Conservation (phyloP, 2,329 filamentous ascomycete species). For the Pseudocercospora cruenta region DNA sequence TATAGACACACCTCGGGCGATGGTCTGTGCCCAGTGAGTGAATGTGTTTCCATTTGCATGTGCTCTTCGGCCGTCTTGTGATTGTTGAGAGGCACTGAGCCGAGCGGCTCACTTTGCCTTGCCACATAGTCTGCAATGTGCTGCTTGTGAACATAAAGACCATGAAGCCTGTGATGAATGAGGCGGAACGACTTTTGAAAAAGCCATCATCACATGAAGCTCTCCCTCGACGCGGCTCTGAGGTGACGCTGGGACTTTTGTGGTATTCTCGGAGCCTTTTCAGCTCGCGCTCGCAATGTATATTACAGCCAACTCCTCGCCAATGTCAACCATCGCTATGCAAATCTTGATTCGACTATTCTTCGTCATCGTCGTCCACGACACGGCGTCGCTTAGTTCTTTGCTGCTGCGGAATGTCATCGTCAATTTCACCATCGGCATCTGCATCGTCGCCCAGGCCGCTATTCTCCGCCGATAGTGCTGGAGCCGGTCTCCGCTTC, state of each 20-base stretch:
- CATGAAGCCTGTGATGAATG: too few relatives aligned
- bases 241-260: not conserved
- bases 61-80: too few relatives aligned
- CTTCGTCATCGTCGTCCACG: conserved; percentile 53
- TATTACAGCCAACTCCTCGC: conserved; percentile 1
- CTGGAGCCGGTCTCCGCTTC: conserved; percentile 33
- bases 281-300: not conserved
- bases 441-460: conserved; percentile 40
- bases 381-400: conserved; percentile 50
- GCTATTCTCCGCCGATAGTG: conserved; percentile 11
- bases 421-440: conserved; percentile 40
- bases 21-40: too few relatives aligned
- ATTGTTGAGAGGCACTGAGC: too few relatives aligned
- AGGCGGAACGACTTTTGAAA: too few relatives aligned
- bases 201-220: too few relatives aligned
- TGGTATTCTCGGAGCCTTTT: not conserved
- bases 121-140: too few relatives aligned
- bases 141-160: too few relatives aligned
- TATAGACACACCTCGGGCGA: too few relatives aligned
- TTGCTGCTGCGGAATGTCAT: conserved; percentile 36
- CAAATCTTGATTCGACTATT: conserved; percentile 35
- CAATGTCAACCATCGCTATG: conserved; percentile 1
- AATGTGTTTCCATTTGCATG: too few relatives aligned
- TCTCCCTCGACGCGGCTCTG: not conserved
- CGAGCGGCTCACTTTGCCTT: too few relatives aligned